Evolutionary conservation across 441 rosid species (phyloP).

Genomic region (Eugenia klotzschiana): DNA sequence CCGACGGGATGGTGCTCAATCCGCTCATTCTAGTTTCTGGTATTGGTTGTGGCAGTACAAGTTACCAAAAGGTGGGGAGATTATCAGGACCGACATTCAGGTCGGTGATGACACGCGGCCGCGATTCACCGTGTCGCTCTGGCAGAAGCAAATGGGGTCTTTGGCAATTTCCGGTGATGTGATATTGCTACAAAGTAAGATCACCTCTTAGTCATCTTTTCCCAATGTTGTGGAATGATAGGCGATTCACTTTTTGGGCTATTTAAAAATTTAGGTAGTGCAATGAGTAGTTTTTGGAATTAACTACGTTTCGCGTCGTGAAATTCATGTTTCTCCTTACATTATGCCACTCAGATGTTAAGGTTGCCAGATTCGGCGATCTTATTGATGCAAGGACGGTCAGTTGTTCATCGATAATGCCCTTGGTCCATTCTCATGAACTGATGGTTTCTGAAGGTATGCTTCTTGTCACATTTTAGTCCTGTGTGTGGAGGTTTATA

Average conservation of each 20-base stretch:
- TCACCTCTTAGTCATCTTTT: background rate
- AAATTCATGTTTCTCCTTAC: background rate
- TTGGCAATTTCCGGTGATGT: conserved; percentile 25
- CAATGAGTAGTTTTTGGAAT: background rate
- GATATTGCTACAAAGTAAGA: conserved; percentile 23
- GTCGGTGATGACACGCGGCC: conserved; percentile 44
- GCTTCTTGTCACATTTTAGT: background rate
- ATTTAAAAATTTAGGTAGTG: background rate
- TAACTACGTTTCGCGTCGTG: background rate
- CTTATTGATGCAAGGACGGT: conserved; percentile 28
- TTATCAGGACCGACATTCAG: conserved; percentile 37
- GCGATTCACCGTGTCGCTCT: conserved; percentile 27
- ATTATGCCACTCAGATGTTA: conserved; percentile 21
- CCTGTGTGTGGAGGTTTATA: background rate
- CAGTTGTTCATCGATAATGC: conserved; percentile 23
- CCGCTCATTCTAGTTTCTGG: background rate
- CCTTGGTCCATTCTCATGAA: conserved; percentile 18
- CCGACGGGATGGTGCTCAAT: background rate
- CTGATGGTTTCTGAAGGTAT: conserved; percentile 25
- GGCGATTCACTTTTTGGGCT: background rate
- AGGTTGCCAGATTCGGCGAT: conserved; percentile 25
- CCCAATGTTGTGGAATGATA: background rate
- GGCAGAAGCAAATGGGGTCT: conserved; percentile 36
- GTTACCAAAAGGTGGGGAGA: conserved; percentile 26
- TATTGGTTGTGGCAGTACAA: conserved; percentile 17